Conservation (phyloP, 2,329 filamentous ascomycete genomes). For the Nemania sp. region DNA sequence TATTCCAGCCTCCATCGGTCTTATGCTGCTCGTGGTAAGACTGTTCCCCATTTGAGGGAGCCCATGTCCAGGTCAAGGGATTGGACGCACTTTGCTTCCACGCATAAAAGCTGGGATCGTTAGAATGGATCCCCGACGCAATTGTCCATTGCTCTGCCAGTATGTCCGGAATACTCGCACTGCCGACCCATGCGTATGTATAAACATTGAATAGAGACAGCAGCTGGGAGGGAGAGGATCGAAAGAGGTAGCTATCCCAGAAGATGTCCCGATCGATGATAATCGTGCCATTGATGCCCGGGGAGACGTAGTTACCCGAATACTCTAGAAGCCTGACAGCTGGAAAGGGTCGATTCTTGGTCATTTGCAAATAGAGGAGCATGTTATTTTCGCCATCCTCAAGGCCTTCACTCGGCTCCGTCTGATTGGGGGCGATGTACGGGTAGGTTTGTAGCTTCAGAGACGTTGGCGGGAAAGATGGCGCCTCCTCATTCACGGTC, state of each 20-base stretch:
- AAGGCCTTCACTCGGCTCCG: neutral
- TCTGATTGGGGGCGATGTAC: constrained; percentile 4
- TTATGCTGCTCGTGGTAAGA: constrained; percentile 1
- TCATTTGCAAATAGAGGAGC: constrained; percentile 15
- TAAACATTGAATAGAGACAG: constrained; percentile 1
- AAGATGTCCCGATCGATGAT: constrained; percentile 2
- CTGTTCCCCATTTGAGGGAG: neutral
- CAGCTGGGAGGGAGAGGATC: neutral
- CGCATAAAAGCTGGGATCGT: constrained; percentile 1
- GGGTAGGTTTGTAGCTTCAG: neutral
- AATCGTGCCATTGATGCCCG: constrained; percentile 6
- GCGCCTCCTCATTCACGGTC: constrained; percentile 4
- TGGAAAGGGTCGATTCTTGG: neutral
- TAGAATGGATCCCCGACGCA: neutral
- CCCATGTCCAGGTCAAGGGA: constrained; percentile 13
- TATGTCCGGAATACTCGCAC: neutral
- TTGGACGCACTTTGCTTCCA: neutral
- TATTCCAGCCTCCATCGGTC: neutral
- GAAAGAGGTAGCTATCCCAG: constrained; percentile 12
- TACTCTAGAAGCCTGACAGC: neutral
- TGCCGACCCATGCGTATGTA: constrained; percentile 7
- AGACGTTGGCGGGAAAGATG: constrained; percentile 8
- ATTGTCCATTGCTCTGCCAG: constrained; percentile 7
- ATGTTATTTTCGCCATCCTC: constrained; percentile 7
- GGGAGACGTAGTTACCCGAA: constrained; percentile 7